Evolutionary conservation across 129 eudicot genomes (phyloP).

Genomic region (Lonicera japonica): DNA sequence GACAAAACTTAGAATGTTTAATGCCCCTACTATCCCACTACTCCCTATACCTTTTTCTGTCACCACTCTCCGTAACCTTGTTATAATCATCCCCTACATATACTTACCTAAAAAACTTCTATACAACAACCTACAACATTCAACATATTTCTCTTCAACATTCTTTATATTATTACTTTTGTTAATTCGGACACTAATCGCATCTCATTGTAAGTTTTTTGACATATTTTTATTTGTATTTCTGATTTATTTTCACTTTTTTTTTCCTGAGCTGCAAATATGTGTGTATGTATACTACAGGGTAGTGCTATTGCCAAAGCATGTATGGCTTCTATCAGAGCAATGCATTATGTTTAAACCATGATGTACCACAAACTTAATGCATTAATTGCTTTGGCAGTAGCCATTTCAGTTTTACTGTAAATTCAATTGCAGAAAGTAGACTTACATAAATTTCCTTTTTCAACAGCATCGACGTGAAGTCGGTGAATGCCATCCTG

Average conservation of each 20-base stretch:
- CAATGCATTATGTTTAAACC: too few relatives aligned
- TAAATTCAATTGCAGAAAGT: too few relatives aligned
- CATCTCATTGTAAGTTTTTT: not conserved
- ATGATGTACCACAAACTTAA: too few relatives aligned
- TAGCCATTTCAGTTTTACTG: too few relatives aligned
- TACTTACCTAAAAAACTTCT: not conserved
- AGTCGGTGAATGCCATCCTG: not conserved
- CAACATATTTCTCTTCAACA: not conserved
- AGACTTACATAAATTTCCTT: too few relatives aligned
- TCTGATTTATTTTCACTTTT: not conserved
- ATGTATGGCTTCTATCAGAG: too few relatives aligned
- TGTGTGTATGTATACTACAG: not conserved
- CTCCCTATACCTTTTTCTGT: slow-evolving; percentile 1
- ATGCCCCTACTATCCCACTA: too few relatives aligned
- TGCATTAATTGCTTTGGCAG: too few relatives aligned
- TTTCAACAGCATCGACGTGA: not conserved
- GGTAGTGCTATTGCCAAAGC: too few relatives aligned
- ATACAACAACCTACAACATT: not conserved
- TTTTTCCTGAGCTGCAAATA: not conserved
- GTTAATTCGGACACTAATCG: not conserved
- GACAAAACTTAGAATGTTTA: too few relatives aligned
- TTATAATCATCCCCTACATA: slow-evolving; percentile 1
- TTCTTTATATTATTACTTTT: not conserved
- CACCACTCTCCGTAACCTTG: not conserved
- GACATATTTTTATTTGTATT: not conserved